These are phyloP conservation scores for Microdochium paspali DNA, from an alignment of 2,329 filamentous ascomycete species.

Conservation along the genomic window DNA sequence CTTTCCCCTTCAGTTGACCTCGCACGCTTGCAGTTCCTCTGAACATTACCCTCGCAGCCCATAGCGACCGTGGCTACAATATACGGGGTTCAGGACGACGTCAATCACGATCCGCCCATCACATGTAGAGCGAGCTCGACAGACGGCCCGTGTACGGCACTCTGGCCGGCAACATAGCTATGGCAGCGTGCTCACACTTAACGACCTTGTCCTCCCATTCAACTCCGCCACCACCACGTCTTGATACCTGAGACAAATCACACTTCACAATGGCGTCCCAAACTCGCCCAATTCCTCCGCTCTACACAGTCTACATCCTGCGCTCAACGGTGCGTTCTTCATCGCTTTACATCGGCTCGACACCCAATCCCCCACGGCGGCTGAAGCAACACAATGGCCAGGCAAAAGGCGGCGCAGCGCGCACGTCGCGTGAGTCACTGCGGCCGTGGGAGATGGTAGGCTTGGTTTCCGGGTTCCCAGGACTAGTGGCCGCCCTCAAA, in stretches of 20 bases:
- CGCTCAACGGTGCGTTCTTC: slow-evolving; percentile 68
- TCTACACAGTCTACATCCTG: slow-evolving; percentile 90
- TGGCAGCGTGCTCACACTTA: no score
- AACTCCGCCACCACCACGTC: not conserved
- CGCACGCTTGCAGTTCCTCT: not conserved
- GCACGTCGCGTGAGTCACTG: slow-evolving; percentile 58
- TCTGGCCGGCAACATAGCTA: no score
- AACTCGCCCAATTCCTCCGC: slow-evolving; percentile 62
- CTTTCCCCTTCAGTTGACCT: no score
- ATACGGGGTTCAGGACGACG: no score
- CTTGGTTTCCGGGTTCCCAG: slow-evolving; percentile 82
- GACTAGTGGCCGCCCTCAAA: slow-evolving; percentile 77
- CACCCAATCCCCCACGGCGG: slow-evolving; percentile 76
- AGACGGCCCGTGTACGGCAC: no score
- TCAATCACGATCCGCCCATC: no score
- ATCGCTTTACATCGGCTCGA: slow-evolving; percentile 82
- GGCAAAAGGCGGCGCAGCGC: slow-evolving; percentile 68
- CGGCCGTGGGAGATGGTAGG: slow-evolving; percentile 89
- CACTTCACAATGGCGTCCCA: slow-evolving; percentile 26
- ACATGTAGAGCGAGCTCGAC: no score
- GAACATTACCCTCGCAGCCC: no score
- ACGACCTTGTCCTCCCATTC: no score
- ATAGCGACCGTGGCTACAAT: no score
- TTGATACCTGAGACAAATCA: not conserved
- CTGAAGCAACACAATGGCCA: slow-evolving; percentile 88